Evolutionary conservation across 2,329 filamentous ascomycete species (phyloP).

Genomic region (Fusarium setosum): DNA sequence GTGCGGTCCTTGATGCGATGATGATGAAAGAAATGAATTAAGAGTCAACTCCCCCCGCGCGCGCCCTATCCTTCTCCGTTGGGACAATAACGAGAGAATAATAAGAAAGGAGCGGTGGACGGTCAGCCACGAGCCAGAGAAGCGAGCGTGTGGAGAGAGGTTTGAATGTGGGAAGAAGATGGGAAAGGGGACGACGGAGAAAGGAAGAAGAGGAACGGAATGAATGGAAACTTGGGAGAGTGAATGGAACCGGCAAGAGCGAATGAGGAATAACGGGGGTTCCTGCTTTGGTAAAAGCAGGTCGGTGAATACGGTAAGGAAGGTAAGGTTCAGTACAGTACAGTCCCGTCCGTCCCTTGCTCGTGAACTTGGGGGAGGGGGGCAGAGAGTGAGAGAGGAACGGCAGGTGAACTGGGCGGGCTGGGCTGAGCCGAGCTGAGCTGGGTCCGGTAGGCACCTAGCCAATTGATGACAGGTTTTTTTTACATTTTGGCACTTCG

Average conservation of each 20-base stretch:
- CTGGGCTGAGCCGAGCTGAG: constrained; percentile 7
- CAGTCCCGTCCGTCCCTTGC: not conserved
- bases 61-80: constrained; percentile 16
- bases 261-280: constrained; percentile 23
- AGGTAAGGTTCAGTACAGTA: constrained; percentile 16
- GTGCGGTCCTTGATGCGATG: constrained; percentile 23
- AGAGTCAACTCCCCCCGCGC: constrained; percentile 9
- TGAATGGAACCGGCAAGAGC: constrained; percentile 9
- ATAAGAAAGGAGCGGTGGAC: constrained; percentile 27
- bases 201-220: constrained; percentile 21
- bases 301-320: constrained; percentile 28
- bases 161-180: constrained; percentile 24
- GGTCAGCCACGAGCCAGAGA: constrained; percentile 14
- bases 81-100: constrained; percentile 9
- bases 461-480: not conserved
- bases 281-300: constrained; percentile 11
- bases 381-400: not conserved
- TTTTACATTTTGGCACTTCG: too few species aligned
- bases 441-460: constrained; percentile 15
- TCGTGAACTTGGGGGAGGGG: not conserved
- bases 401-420: not conserved
- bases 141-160: constrained; percentile 26
- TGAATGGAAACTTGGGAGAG: constrained; percentile 11
- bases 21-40: constrained; percentile 31
- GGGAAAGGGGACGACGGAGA: constrained; percentile 16